Base-by-base conservation (phyloP, 306 rosid genomes). In the Dalbergia oliveri region DNA sequence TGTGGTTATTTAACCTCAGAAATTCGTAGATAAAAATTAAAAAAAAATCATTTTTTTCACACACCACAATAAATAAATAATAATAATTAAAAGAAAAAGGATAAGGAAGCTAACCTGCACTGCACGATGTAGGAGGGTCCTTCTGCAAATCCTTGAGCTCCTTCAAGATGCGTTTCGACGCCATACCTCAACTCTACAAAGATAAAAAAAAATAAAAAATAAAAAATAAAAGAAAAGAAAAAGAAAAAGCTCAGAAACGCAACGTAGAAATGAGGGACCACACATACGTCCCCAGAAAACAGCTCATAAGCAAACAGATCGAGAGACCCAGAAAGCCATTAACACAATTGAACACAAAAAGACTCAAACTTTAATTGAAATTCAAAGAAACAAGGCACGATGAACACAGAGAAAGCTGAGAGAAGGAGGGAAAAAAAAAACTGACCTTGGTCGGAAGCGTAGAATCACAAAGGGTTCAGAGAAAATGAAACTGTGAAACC, bases 111-210 rank as follows among this genome's bases (percentile, higher is more conserved):
- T 34, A n/a, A 92, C 95, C 97, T 4, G 97, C 97, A 68, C 97
- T 92, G 89, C 93, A 92, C 21, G 97, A 92, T 23, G 93, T 86
- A 10, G 97, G 97, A 79, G 92, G 97, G 79, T 93, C 97, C 80
- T 93, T 93, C 95, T 90, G 97, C 83, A 93, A 86, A 86, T 90
- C 95, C 93, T 92, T 92, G 65, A 90, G 97, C 84, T 92, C 97
- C 88, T 92, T 90, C 89, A 90, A 83, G 89, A 92, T 92, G 65
- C 94, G 94, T 77, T 93, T 93, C 19, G 97, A 93, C 21, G 95
- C 97, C 97, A 93, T 92, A 19, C 3, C 39, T 54, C 11, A 79
- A 60, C 49, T 33, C 18, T 11, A 8, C n/a, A 41, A 8, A 4
- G 11, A 8, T 2, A 12, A 73, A 33, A 12, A 26, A 0, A 13